These are phyloP conservation scores for Cercophora newfieldiana DNA, from an alignment of 495 filamentous ascomycete species.

Conservation along the genomic window DNA sequence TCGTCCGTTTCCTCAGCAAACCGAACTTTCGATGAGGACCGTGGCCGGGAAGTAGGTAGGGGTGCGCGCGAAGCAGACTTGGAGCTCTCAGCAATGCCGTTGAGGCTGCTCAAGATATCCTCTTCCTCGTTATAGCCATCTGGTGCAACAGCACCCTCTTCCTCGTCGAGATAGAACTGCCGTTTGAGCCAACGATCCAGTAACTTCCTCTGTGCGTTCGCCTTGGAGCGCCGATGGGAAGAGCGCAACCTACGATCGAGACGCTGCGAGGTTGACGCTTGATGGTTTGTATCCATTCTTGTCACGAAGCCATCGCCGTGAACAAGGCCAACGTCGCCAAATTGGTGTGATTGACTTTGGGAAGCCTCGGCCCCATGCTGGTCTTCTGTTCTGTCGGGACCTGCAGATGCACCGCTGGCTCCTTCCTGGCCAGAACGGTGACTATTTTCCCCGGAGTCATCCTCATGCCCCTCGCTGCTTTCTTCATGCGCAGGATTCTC, in stretches of 20 bases:
- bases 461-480: conserved; percentile 30
- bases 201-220: conserved; percentile 51
- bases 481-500: conserved; percentile 12
- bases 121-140: conserved; percentile 66
- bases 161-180: conserved; percentile 78
- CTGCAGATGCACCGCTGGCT: background rate
- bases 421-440: conserved; percentile 7
- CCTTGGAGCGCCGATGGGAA: background rate
- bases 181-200: conserved; percentile 72
- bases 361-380: background rate
- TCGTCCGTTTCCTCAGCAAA: conserved; percentile 77
- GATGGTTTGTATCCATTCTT: background rate
- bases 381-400: background rate
- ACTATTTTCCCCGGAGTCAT: conserved; percentile 17
- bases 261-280: background rate
- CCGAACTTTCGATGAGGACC: conserved; percentile 81
- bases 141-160: conserved; percentile 67
- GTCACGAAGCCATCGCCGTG: background rate
- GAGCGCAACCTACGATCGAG: background rate
- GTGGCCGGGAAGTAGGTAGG: conserved; percentile 65
- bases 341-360: background rate
- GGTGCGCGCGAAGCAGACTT: conserved; percentile 42
- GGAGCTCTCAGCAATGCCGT: conserved; percentile 40
- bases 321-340: background rate
- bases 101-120: conserved; percentile 50